Evolutionary conservation across 1,139 yeast species (phyloP).

Genomic region (Saccharomycopsis phalli): DNA sequence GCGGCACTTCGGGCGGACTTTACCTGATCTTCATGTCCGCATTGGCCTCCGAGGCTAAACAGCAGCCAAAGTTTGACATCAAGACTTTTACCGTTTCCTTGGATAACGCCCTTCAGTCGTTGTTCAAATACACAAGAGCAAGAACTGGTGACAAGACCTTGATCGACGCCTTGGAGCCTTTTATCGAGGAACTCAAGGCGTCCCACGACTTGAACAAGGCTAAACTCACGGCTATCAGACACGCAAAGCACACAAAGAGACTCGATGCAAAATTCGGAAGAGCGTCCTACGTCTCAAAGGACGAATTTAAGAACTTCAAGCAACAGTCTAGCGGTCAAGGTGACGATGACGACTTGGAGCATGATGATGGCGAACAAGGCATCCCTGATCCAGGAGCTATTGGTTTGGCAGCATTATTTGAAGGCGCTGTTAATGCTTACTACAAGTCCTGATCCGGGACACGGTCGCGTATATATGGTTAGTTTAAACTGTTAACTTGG

Average conservation of each 20-base stretch:
- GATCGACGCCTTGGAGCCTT: slow-evolving; percentile 83
- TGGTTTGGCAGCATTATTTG: slow-evolving; percentile 44
- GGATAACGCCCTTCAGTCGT: slow-evolving; percentile 46
- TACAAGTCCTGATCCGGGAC: not conserved
- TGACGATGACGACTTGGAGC: slow-evolving; percentile 24
- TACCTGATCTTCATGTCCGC: slow-evolving; percentile 78
- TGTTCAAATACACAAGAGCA: slow-evolving; percentile 79
- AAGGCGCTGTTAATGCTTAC: slow-evolving; percentile 14
- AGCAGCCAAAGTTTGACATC: slow-evolving; percentile 31
- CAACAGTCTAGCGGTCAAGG: slow-evolving; percentile 9
- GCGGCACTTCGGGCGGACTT: slow-evolving; percentile 93
- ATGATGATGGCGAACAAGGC: slow-evolving; percentile 42
- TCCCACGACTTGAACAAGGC: slow-evolving; percentile 51
- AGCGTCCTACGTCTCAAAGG: slow-evolving; percentile 72
- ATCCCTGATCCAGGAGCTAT: slow-evolving; percentile 95
- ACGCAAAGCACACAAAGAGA: slow-evolving; percentile 67
- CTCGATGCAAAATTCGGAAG: slow-evolving; percentile 85
- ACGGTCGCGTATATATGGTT: too few species aligned
- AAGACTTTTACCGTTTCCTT: slow-evolving; percentile 36
- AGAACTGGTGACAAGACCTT: slow-evolving; percentile 85
- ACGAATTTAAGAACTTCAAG: slow-evolving; percentile 35
- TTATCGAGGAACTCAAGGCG: slow-evolving; percentile 50
- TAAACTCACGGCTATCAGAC: slow-evolving; percentile 57
- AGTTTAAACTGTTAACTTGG: too few species aligned
- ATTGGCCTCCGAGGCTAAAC: slow-evolving; percentile 25